Percentiles rank a stretch among this genome's conserved stretches.
phyloP scores from a whole-genome alignment of 805 yeast genomes.

The Starmerella stigmatis region DNA sequence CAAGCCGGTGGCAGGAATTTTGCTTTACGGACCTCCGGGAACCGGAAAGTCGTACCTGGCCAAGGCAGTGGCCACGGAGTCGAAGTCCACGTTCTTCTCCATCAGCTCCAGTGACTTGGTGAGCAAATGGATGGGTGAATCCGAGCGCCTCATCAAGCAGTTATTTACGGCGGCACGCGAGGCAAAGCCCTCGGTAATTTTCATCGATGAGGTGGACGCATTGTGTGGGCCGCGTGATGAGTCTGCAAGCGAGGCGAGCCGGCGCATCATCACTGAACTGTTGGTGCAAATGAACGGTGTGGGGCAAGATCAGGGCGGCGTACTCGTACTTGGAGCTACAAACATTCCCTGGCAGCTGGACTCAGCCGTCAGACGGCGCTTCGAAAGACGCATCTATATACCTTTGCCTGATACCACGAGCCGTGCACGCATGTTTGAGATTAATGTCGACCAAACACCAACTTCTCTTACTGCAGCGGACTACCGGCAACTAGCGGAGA shows the following conservation, averaged over 20 bases:
- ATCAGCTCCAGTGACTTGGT: conserved; percentile 94
- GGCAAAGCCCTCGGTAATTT: conserved; percentile 87
- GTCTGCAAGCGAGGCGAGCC: conserved; percentile 91
- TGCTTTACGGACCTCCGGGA: conserved; percentile 90
- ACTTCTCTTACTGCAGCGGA: conserved; percentile 66
- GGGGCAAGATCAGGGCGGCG: conserved; percentile 88
- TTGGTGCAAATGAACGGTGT: conserved; percentile 99
- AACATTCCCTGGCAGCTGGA: conserved; percentile 98
- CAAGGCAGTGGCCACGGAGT: conserved; percentile 97
- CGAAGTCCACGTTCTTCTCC: conserved; percentile 91
- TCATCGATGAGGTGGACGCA: conserved; percentile 97
- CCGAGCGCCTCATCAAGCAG: conserved; percentile 91
- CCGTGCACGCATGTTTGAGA: conserved; percentile 83
- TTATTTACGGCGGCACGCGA: conserved; percentile 93
- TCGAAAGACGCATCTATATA: conserved; percentile 88
- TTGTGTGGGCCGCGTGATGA: conserved; percentile 97
- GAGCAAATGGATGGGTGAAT: conserved; percentile 98
- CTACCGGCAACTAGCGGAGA: conserved; percentile 65
- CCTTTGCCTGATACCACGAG: conserved; percentile 92
- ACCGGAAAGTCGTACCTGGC: conserved; percentile 96
- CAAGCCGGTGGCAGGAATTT: conserved; percentile 82
- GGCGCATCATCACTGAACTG: conserved; percentile 91
- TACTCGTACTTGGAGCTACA: conserved; percentile 90
- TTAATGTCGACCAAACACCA: conserved; percentile 85
- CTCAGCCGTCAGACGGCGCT: conserved; percentile 93